Conservation (phyloP, 345 rosid species). For the Toxicodendron radicans region DNA sequence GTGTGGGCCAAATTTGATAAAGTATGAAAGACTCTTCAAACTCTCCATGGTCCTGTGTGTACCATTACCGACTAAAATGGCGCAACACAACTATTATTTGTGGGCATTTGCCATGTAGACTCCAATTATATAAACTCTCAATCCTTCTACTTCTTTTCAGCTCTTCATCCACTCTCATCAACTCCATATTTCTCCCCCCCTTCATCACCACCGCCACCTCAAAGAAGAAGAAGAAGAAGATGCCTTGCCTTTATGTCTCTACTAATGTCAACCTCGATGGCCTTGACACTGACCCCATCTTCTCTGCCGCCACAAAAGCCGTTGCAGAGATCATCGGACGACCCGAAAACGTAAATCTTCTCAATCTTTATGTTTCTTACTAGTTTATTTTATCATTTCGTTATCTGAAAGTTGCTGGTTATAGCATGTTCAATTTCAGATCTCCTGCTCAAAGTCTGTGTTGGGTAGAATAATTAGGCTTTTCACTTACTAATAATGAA, state of each 20-base stretch:
- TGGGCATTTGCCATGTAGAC: not conserved
- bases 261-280: slow-evolving; percentile 79
- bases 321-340: slow-evolving; percentile 78
- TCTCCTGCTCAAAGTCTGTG: not conserved
- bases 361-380: not conserved
- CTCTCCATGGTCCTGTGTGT: not conserved
- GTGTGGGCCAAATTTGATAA: too few species aligned
- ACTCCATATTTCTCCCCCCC: too few species aligned
- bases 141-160: too few species aligned
- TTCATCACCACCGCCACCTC: too few species aligned
- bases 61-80: not conserved
- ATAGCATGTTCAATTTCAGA: not conserved
- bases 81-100: not conserved
- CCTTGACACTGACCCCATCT: slow-evolving; percentile 63
- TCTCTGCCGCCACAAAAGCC: slow-evolving; percentile 68
- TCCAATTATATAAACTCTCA: too few species aligned
- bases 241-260: slow-evolving; percentile 85
- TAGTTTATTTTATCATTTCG: too few species aligned
- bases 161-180: too few species aligned
- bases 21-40: not conserved
- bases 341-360: slow-evolving; percentile 19
- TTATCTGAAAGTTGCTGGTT: not conserved
- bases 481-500: too few species aligned
- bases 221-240: slow-evolving; percentile 19
- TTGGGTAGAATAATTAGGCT: not conserved